These are phyloP conservation scores for Suillus decipiens DNA, from an alignment of 768 basidiomycete species.

Conservation along the genomic window DNA sequence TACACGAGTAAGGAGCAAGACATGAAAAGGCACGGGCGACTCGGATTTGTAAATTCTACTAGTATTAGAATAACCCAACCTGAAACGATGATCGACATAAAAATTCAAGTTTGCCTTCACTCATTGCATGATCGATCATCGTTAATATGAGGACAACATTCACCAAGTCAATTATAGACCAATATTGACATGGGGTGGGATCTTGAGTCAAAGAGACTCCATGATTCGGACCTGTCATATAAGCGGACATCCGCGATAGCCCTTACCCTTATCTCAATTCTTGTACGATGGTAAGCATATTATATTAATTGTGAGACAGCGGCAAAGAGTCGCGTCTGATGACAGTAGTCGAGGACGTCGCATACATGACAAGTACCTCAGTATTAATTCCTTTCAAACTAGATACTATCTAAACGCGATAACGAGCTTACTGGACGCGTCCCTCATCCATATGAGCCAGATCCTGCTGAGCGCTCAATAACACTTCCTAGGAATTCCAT, in stretches of 20 bases:
- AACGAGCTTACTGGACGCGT: background rate
- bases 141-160: background rate
- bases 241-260: background rate
- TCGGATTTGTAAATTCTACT: background rate
- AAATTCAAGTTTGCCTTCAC: background rate
- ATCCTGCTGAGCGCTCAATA: conserved; percentile 4
- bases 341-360: background rate
- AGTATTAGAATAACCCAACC: background rate
- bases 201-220: background rate
- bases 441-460: conserved; percentile 4
- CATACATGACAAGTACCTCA: background rate
- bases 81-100: background rate
- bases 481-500: background rate
- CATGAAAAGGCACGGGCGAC: background rate
- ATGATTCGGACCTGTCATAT: background rate
- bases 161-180: background rate
- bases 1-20: background rate
- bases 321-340: background rate
- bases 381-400: background rate
- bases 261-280: background rate
- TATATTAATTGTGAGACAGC: background rate
- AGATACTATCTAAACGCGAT: background rate
- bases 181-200: background rate
- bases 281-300: background rate
- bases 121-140: background rate